Base-by-base conservation (phyloP, 2,329 filamentous ascomycete genomes). In the Whalleya microplaca region DNA sequence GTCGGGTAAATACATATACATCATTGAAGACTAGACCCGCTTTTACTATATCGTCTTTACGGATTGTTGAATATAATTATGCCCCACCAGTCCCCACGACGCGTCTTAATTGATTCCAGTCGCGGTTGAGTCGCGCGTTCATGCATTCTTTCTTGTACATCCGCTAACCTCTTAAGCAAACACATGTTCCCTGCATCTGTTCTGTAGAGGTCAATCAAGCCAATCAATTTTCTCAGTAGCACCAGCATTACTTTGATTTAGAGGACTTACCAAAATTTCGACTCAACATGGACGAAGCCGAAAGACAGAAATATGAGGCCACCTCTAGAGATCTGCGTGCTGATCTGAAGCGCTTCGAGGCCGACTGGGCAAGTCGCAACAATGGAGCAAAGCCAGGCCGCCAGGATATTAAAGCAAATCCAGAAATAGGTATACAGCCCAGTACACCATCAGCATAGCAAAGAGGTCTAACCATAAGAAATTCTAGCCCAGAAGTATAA, bases 301-400 rank as follows among this genome's bases (percentile, higher is more conserved):
- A 75, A 18, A 79, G 70, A 67, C 67, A 71, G 14, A 66, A 72
- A 52, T 83, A 81, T 56, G 82, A 85, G 67, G 69, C 66, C 9
- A 76, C 80, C 65, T 80, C 80, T 12, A 77, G 79, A 61, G 69
- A 78, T 48, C 76, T 92, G n/a, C 83, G 88, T n/a, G 75, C 78
- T 40, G 85, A 90, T 60, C 76, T 94, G 46, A 94, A 94, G 73
- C 72, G 73, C 62, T 95, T 90, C 86, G 91, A 95, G 70, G 84
- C 78, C 61, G 76, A 82, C 6, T 94, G 90, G 78, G 81, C 84
- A 5, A 76, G 76, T 21, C 71, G 77, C 16, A 82, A 93, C 67
- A 77, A 75, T 29, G 89, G 90, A 48, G 82, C 80, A 61, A 93
- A 92, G 76, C 87, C 90, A 3, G 78, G 81, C 48, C 82, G 89